phyloP scores from a whole-genome alignment of 352 stramenopile genomes.

The Thalassiosira allenii region DNA sequence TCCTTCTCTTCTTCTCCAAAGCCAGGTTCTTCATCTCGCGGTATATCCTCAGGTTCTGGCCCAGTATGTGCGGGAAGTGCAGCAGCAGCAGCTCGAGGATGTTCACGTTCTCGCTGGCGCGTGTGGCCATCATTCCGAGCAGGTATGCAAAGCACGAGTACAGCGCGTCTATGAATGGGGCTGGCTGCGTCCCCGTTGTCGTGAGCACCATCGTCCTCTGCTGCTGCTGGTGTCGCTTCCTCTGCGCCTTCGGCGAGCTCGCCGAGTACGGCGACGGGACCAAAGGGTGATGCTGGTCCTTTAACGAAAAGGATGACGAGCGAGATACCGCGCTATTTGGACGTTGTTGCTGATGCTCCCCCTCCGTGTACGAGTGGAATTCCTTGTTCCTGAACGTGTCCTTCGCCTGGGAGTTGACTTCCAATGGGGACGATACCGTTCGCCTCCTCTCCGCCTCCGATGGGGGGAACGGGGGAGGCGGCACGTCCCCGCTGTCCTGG shows the following conservation, averaged over 20 bases:
- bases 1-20: conserved; percentile 65
- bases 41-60: conserved; percentile 79
- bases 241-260: too few species aligned
- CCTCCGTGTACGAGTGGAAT: too few species aligned
- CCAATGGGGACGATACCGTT: too few species aligned
- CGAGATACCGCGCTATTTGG: too few species aligned
- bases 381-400: too few species aligned
- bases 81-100: conserved; percentile 77
- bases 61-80: conserved; percentile 78
- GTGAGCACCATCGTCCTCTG: conserved; percentile 68
- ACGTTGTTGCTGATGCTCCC: too few species aligned
- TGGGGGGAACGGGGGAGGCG: too few species aligned
- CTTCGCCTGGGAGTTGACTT: too few species aligned
- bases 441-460: too few species aligned
- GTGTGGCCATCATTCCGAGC: conserved; percentile 76
- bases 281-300: too few species aligned
- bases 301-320: too few species aligned
- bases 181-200: conserved; percentile 50
- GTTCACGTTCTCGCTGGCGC: conserved; percentile 81
- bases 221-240: conserved; percentile 38
- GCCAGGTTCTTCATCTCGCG: conserved; percentile 65
- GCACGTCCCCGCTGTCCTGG: background rate
- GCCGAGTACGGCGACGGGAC: too few species aligned
- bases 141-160: conserved; percentile 67
- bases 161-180: conserved; percentile 63